Conservation (phyloP, 768 basidiomycete genomes). For the Scleroderma bovista region DNA sequence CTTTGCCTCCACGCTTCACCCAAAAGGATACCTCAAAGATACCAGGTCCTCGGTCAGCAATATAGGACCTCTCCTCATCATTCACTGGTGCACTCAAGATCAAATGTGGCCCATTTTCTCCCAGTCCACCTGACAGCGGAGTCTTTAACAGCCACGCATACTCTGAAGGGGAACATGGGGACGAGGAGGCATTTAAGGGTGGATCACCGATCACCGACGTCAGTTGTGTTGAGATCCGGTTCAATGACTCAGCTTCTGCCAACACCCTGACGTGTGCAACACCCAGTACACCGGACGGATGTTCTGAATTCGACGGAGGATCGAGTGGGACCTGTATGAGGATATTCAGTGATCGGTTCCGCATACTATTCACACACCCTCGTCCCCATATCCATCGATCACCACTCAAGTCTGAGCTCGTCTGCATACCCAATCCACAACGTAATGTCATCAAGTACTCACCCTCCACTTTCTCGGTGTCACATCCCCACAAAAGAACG, state of each 20-base stretch:
- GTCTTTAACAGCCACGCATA: conserved; percentile 42
- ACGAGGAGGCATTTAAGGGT: conserved; percentile 17
- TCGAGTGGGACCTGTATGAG: conserved; percentile 43
- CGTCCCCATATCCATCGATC: not conserved
- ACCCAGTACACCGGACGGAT: conserved; percentile 46
- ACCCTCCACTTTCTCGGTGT: conserved; percentile 58
- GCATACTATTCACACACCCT: not conserved
- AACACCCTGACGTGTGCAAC: conserved; percentile 47
- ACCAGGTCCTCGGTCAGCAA: conserved; percentile 27
- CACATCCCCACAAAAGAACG: conserved; percentile 74
- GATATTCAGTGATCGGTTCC: not conserved
- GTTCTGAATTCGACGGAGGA: conserved; percentile 41
- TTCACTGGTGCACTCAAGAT: conserved; percentile 32
- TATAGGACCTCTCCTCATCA: conserved; percentile 31
- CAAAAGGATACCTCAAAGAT: conserved; percentile 53
- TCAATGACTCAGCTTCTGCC: conserved; percentile 26
- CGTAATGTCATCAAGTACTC: conserved; percentile 12
- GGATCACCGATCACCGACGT: conserved; percentile 42
- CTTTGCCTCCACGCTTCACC: conserved; percentile 27
- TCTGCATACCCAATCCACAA: not conserved
- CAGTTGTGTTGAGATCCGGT: conserved; percentile 33
- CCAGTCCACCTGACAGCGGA: conserved; percentile 12
- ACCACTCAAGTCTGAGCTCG: too few relatives aligned
- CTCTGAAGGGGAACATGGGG: conserved; percentile 15
- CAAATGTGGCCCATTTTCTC: conserved; percentile 22